A percentile compares a stretch with the other conserved stretches of the same genome.
Conservation (phyloP, 2,329 filamentous ascomycete genomes). For the Calonectria hongkongensis region DNA sequence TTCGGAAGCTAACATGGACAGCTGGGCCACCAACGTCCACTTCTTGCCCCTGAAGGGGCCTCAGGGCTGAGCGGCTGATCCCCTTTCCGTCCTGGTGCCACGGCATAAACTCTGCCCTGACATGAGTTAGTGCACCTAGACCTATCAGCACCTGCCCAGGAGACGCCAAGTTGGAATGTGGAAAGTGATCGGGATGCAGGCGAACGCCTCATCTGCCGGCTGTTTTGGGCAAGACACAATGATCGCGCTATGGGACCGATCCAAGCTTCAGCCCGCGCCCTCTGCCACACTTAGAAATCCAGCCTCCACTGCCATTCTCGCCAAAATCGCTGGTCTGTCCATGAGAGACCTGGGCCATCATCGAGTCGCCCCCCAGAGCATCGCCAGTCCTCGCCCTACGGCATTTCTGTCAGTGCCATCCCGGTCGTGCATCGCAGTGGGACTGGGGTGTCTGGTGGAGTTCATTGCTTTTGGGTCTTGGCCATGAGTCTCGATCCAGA, state of each 20-base stretch:
- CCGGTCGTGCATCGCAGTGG: conserved; percentile 29
- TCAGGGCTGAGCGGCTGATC: conserved; percentile 9
- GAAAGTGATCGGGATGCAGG: conserved; percentile 29
- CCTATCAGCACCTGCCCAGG: conserved; percentile 1
- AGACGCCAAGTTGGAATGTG: conserved; percentile 33
- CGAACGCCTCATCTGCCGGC: conserved; percentile 19
- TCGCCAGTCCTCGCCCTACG: conserved; percentile 14
- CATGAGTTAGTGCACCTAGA: not conserved
- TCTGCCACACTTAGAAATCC: conserved; percentile 10
- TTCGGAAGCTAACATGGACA: conserved; percentile 42
- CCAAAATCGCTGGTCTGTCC: conserved; percentile 9
- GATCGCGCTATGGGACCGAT: not conserved
- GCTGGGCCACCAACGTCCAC: conserved; percentile 23
- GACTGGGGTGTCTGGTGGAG: conserved; percentile 27
- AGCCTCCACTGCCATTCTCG: conserved; percentile 13
- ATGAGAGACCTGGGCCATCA: conserved; percentile 4
- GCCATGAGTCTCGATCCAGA: conserved; percentile 40
- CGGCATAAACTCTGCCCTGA: conserved; percentile 2
- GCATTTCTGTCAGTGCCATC: conserved; percentile 32
- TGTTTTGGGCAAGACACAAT: conserved; percentile 8
- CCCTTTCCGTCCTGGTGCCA: conserved; percentile 33
- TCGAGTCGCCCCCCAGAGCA: not conserved
- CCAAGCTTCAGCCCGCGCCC: not conserved
- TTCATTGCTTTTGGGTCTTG: conserved; percentile 34
- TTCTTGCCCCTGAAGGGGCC: conserved; percentile 22